Base-by-base conservation (phyloP, 1,139 yeast species). In the Candida sanyaensis region DNA sequence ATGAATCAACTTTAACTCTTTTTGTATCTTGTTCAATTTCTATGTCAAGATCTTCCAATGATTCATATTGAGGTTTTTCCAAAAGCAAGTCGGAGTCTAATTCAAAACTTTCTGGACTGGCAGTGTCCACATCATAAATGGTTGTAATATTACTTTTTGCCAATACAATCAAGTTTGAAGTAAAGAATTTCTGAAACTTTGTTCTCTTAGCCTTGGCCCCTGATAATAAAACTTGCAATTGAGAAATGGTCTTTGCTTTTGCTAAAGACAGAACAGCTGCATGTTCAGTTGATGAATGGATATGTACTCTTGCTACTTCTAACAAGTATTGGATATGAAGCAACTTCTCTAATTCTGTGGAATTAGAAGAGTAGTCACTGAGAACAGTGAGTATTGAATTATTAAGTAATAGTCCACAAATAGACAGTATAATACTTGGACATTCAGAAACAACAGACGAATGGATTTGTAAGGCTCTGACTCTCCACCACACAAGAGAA, bases 121-220 rank as follows among this genome's bases (percentile, higher is more conserved):
- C 52, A 5, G 50, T 45, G 4, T 48, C 49, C 0, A 42, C 28
- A 26, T 63, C 66, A 43, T 59, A 64, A 11, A 69, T 53, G 40
- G 70, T 60, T 30, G 55, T 12, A 60, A 72, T 63, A 29, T 64
- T 59, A 53, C 86, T 81, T 55, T 80, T 80, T 1, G 98, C 98
- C 33, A 92, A 69, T 29, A 91, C 80, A n/a, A 92, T 79, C 54
- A 93, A 77, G 42, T 90, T 83, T 0, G 97, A 80, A 12, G 88
- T 80, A 26, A 84, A 82, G 42, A 75, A 78, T 41, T 77, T 78
- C 66, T 93, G 99, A 62, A 73, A 88, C 63, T 88, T 89, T 3
- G 99, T 92, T 62, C 95, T 77, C 61, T 86, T 88, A 5, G 96
- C 97, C 56, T 84, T 83, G 43, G 93, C 89, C 54, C 99, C 99